phyloP scores from a whole-genome alignment of 257 asterid species.

The Solanum gandarillasii region DNA sequence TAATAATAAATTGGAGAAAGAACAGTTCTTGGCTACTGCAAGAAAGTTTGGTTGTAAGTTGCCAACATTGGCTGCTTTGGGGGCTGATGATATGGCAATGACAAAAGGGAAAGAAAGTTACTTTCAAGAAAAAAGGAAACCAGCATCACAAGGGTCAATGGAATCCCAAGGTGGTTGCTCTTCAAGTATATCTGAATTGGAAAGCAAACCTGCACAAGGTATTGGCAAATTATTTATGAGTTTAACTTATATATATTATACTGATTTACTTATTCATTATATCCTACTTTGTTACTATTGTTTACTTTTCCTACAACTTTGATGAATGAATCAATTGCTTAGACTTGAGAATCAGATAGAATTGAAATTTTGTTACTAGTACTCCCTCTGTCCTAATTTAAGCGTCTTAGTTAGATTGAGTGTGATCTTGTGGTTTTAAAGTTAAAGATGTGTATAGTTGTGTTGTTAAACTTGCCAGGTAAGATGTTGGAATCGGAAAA shows the following conservation, averaged over 20 bases:
- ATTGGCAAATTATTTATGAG: neutral
- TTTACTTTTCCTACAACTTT: neutral
- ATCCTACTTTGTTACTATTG: neutral
- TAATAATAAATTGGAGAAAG: conserved; percentile 33
- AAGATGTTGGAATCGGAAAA: neutral
- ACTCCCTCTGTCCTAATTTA: neutral
- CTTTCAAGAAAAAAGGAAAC: conserved; percentile 15
- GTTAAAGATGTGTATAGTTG: neutral
- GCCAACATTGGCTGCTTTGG: conserved; percentile 16
- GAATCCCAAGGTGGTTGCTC: conserved; percentile 72
- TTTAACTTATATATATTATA: neutral
- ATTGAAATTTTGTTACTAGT: neutral
- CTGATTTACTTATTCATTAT: neutral
- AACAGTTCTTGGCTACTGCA: conserved; percentile 28
- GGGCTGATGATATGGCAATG: conserved; percentile 35
- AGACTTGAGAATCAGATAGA: neutral
- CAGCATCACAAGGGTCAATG: conserved; percentile 37
- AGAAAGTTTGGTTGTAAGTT: conserved; percentile 28
- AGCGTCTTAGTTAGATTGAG: neutral
- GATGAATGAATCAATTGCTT: neutral
- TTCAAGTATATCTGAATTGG: conserved; percentile 47
- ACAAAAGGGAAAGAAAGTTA: conserved; percentile 38
- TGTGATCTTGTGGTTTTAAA: neutral
- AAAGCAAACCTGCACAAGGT: conserved; percentile 63
- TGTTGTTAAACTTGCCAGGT: neutral